Evolutionary conservation across 495 filamentous ascomycete genomes (phyloP).

Genomic region (Aspergillus heteromorphus): DNA sequence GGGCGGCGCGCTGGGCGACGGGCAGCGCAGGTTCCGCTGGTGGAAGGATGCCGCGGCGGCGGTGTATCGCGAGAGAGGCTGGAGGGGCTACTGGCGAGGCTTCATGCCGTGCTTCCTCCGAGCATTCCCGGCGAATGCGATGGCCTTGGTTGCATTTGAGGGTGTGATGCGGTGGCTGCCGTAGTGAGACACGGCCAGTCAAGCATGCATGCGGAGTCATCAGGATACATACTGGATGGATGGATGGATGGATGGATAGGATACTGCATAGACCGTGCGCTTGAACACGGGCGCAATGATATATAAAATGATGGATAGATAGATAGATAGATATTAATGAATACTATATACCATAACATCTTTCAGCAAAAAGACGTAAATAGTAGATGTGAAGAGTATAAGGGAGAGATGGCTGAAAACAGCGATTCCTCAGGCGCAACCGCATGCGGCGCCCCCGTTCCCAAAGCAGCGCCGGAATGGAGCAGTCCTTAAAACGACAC

Average conservation of each 20-base stretch:
- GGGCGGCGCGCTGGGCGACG: conserved; percentile 63
- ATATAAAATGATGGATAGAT: too few species aligned
- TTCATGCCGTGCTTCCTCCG: conserved; percentile 90
- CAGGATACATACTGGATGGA: too few species aligned
- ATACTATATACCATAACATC: too few species aligned
- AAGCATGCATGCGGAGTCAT: not conserved
- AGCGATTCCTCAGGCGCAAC: too few species aligned
- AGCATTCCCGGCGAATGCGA: conserved; percentile 94
- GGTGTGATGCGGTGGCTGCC: conserved; percentile 79
- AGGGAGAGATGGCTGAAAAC: not conserved
- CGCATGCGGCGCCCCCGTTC: not conserved
- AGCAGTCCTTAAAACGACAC: not conserved
- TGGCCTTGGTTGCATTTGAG: conserved; percentile 91
- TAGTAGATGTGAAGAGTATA: too few species aligned
- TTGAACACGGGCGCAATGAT: too few species aligned
- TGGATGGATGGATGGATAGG: too few species aligned
- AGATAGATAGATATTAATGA: too few species aligned
- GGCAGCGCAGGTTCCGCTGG: conserved; percentile 58
- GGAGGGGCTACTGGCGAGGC: conserved; percentile 82
- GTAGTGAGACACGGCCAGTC: conserved; percentile 10
- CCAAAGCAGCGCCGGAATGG: not conserved
- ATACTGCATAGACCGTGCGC: too few species aligned
- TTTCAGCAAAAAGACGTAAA: too few species aligned
- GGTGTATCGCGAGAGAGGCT: conserved; percentile 70
- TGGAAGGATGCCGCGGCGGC: conserved; percentile 79